Evolutionary conservation across 441 rosid genomes (phyloP).

Genomic region (Daphne laureola): DNA sequence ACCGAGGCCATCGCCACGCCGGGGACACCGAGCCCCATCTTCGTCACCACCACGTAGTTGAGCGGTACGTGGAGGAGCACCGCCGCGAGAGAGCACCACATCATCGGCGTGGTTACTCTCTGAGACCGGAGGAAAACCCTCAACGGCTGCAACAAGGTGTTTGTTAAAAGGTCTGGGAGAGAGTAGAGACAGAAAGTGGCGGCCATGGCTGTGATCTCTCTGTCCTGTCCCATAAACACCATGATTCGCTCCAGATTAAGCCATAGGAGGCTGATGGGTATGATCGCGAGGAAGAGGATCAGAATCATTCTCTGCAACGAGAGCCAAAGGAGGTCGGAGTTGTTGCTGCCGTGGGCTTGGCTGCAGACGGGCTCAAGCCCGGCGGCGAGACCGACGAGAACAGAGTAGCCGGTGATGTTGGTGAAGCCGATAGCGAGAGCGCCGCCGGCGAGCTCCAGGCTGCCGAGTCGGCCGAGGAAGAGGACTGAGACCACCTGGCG

Average conservation of each 20-base stretch:
- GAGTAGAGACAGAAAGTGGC: conserved; percentile 78
- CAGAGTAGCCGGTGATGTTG: conserved; percentile 96
- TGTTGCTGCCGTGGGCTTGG: conserved; percentile 88
- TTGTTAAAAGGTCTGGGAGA: conserved; percentile 78
- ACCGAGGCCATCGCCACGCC: conserved; percentile 95
- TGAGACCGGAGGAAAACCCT: conserved; percentile 83
- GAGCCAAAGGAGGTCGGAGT: conserved; percentile 80
- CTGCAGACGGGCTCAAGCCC: conserved; percentile 97
- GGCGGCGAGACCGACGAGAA: conserved; percentile 80
- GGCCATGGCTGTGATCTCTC: conserved; percentile 68
- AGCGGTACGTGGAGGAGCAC: conserved; percentile 78
- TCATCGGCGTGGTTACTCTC: conserved; percentile 73
- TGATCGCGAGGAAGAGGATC: conserved; percentile 56
- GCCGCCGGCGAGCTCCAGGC: conserved; percentile 91
- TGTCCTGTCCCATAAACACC: conserved; percentile 81
- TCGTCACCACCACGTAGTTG: conserved; percentile 57
- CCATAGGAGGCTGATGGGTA: conserved; percentile 82
- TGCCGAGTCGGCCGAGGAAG: conserved; percentile 85
- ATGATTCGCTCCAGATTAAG: conserved; percentile 77
- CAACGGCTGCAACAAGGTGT: conserved; percentile 77
- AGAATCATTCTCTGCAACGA: conserved; percentile 87
- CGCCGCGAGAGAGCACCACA: conserved; percentile 84
- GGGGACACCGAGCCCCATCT: conserved; percentile 58
- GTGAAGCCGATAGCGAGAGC: conserved; percentile 94
- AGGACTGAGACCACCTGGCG: conserved; percentile 79